Evolutionary conservation across 2,329 filamentous ascomycete species (phyloP).

Genomic region (Ophiocordyceps unilateralis): DNA sequence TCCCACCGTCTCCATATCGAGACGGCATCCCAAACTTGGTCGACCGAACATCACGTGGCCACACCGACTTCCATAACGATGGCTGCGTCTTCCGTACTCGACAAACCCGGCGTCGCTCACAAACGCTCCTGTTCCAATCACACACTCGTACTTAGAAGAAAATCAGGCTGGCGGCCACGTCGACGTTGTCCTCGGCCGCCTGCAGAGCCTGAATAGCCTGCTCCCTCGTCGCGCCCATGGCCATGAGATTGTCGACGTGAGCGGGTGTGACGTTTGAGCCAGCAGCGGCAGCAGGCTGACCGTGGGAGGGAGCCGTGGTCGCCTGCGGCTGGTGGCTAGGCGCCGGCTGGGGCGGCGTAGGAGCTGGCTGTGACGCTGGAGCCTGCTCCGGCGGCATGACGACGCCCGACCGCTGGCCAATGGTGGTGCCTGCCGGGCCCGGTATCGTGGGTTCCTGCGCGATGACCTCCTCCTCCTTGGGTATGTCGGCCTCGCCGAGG

Average conservation of each 20-base stretch:
- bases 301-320: slow-evolving; percentile 7
- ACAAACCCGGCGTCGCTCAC: not conserved
- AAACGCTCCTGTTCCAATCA: not conserved
- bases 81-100: no score
- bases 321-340: slow-evolving; percentile 10
- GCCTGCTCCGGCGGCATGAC: slow-evolving; percentile 25
- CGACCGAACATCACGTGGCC: not conserved
- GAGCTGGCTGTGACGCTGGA: slow-evolving; percentile 3
- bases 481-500: slow-evolving; percentile 82
- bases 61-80: no score
- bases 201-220: slow-evolving; percentile 68
- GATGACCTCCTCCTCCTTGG: slow-evolving; percentile 64
- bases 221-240: slow-evolving; percentile 59
- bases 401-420: slow-evolving; percentile 69
- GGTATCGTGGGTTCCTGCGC: slow-evolving; percentile 68
- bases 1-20: not conserved
- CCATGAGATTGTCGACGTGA: slow-evolving; percentile 57
- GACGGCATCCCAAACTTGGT: not conserved
- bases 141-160: slow-evolving; percentile 2
- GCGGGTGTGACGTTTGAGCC: slow-evolving; percentile 34
- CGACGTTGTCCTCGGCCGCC: slow-evolving; percentile 70
- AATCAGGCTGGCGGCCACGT: slow-evolving; percentile 26
- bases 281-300: slow-evolving; percentile 10
- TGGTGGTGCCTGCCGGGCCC: slow-evolving; percentile 75
- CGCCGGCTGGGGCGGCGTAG: slow-evolving; percentile 8